A percentile compares a stretch with the other conserved stretches of the same genome.
These are phyloP conservation scores for Rosa rugosa DNA, from an alignment of 306 rosid species.

Conservation along the genomic window DNA sequence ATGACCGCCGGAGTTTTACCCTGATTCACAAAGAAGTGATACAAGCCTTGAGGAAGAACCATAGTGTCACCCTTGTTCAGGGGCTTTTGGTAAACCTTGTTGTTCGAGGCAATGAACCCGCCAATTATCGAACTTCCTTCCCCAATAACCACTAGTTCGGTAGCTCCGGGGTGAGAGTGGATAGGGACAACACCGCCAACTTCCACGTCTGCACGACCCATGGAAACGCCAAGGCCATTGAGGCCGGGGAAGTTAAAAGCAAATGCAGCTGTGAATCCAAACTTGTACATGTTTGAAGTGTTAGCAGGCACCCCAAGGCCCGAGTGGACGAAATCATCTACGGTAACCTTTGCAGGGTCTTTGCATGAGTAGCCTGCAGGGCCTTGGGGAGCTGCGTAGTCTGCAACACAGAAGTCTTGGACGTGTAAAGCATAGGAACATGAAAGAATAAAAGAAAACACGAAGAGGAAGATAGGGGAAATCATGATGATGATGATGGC, in stretches of 20 bases:
- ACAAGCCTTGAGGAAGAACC: conserved; percentile 74
- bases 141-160: conserved; percentile 39
- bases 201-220: conserved; percentile 51
- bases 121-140: conserved; percentile 50
- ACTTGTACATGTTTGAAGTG: conserved; percentile 60
- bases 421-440: conserved; percentile 46
- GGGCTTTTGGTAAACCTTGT: conserved; percentile 47
- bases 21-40: conserved; percentile 63
- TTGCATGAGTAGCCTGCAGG: conserved; percentile 71
- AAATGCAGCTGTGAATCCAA: conserved; percentile 49
- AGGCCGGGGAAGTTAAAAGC: conserved; percentile 49
- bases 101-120: conserved; percentile 58
- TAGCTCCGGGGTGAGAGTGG: conserved; percentile 63
- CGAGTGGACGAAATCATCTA: conserved; percentile 44
- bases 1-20: conserved; percentile 28
- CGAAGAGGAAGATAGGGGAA: conserved; percentile 32
- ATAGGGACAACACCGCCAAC: conserved; percentile 53
- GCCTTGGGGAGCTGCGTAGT: conserved; percentile 35
- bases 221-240: conserved; percentile 64
- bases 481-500: conserved; percentile 11
- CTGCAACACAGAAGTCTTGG: conserved; percentile 70
- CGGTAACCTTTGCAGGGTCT: conserved; percentile 42
- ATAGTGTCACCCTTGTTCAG: conserved; percentile 66
- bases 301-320: conserved; percentile 51
- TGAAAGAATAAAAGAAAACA: conserved; percentile 30